Percentiles rank a stretch among this genome's conserved stretches.
Conservation (phyloP, 768 basidiomycete genomes). For the Daedalea quercina region DNA sequence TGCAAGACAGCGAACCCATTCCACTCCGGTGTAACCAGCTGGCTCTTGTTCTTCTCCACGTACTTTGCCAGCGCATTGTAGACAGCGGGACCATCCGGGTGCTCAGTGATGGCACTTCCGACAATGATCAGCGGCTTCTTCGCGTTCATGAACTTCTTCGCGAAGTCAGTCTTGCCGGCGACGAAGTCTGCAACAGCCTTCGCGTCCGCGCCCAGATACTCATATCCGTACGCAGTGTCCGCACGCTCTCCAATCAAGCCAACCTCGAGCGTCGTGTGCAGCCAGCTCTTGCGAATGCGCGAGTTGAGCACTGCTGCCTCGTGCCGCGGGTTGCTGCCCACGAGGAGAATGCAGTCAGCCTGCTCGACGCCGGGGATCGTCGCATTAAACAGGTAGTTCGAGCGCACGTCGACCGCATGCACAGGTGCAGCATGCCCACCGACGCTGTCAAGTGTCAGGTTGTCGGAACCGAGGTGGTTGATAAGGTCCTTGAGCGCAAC, state of each 20-base stretch:
- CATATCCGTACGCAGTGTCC: slow-evolving; percentile 90
- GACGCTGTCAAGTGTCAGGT: slow-evolving; percentile 73
- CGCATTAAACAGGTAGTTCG: slow-evolving; percentile 95
- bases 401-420: slow-evolving; percentile 84
- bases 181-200: slow-evolving; percentile 74
- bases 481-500: slow-evolving; percentile 90
- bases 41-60: slow-evolving; percentile 70
- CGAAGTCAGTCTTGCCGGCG: slow-evolving; percentile 73
- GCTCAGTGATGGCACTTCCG: slow-evolving; percentile 82
- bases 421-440: slow-evolving; percentile 64
- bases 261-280: slow-evolving; percentile 80
- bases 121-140: slow-evolving; percentile 92
- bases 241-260: slow-evolving; percentile 88
- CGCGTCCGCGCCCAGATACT: slow-evolving; percentile 75
- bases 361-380: slow-evolving; percentile 87
- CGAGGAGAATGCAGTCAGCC: slow-evolving; percentile 87
- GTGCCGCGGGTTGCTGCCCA: slow-evolving; percentile 95
- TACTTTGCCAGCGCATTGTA: slow-evolving; percentile 75
- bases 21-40: slow-evolving; percentile 84
- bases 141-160: slow-evolving; percentile 80
- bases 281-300: slow-evolving; percentile 91
- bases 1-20: slow-evolving; percentile 92
- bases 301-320: slow-evolving; percentile 98
- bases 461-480: slow-evolving; percentile 93
- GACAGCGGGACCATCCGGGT: slow-evolving; percentile 73